Base-by-base conservation (phyloP, 345 rosid species). In the Erucastrum elatum region DNA sequence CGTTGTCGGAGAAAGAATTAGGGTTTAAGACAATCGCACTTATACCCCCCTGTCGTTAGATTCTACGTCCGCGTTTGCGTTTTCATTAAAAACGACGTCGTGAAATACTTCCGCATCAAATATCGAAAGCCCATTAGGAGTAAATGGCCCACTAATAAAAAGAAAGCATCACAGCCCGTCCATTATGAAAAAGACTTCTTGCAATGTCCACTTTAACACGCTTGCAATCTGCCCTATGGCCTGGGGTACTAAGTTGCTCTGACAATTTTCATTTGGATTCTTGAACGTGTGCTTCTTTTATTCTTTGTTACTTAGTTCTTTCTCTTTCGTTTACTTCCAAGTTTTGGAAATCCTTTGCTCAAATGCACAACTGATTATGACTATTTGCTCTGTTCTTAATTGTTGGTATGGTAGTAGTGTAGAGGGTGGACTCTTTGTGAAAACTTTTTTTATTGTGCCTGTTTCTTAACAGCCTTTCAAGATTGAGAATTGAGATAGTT, bases 271-370 rank as follows among this genome's bases (percentile, higher is more conserved):
- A 17, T 80, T 74, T 80, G 66, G 72, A 75, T 74, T 80, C 75
- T 69, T 75, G 53, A 62, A 80, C 75, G 64, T 74, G 62, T 74
- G 60, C 67, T 25, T 35, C 11, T 13, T 51, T 51, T 17, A 7
- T 33, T 35, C 15, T 27, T 64, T 64, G 13, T 51, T 30, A 65
- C 26, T 35, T 29, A 25, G 64, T 51, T 74, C 71, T 37, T 68
- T 69, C 59, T 17, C 26, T 72, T 29, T 71, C 41, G 37, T 72
- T 71, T 71, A 78, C 61, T 68, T 73, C 58, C 74, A 68, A 74
- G 75, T 73, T 79, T 79, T 68, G 75, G 35, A 67, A 61, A 59
- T 37, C 73, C 70, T 26, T 77, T 33, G 72, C 66, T 78, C 62
- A 58, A 59, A 46, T 68, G 77, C 82, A 49, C 37, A 67, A 62